These are phyloP conservation scores for Tuber brumale DNA, from an alignment of 495 filamentous ascomycete genomes.

Conservation along the genomic window DNA sequence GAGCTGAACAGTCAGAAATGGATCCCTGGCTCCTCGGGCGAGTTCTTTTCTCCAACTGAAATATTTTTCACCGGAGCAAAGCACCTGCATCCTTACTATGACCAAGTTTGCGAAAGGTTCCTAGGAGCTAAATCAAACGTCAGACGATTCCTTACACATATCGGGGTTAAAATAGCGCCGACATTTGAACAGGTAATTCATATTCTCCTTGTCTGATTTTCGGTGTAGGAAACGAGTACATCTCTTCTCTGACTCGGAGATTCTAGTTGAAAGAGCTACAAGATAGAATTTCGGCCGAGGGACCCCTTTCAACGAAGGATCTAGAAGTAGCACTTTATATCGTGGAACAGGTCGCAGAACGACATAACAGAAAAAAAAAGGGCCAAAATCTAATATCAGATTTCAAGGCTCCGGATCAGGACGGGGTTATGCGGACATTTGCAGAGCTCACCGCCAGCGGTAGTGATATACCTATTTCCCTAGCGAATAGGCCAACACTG, in stretches of 20 bases:
- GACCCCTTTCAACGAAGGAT: slow-evolving; percentile 7
- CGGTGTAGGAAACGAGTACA: neutral
- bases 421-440: slow-evolving; percentile 19
- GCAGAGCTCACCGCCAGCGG: slow-evolving; percentile 32
- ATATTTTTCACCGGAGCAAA: slow-evolving; percentile 21
- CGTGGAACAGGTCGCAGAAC: slow-evolving; percentile 24
- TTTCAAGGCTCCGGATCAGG: slow-evolving; percentile 33
- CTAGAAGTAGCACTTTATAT: slow-evolving; percentile 30
- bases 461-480: neutral
- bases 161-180: slow-evolving; percentile 23
- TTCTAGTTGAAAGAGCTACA: slow-evolving; percentile 32
- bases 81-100: slow-evolving; percentile 21
- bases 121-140: neutral
- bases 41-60: slow-evolving; percentile 21
- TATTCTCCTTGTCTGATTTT: neutral
- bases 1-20: slow-evolving; percentile 20
- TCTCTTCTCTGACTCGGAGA: neutral
- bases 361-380: slow-evolving; percentile 11
- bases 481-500: slow-evolving; percentile 6
- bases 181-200: slow-evolving; percentile 27
- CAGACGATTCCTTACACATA: neutral
- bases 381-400: neutral
- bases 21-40: slow-evolving; percentile 23
- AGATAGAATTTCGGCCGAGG: slow-evolving; percentile 20
- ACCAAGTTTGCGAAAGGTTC: slow-evolving; percentile 9